Conservation (phyloP, 352 stramenopile genomes). For the Saprolegnia diclina region DNA sequence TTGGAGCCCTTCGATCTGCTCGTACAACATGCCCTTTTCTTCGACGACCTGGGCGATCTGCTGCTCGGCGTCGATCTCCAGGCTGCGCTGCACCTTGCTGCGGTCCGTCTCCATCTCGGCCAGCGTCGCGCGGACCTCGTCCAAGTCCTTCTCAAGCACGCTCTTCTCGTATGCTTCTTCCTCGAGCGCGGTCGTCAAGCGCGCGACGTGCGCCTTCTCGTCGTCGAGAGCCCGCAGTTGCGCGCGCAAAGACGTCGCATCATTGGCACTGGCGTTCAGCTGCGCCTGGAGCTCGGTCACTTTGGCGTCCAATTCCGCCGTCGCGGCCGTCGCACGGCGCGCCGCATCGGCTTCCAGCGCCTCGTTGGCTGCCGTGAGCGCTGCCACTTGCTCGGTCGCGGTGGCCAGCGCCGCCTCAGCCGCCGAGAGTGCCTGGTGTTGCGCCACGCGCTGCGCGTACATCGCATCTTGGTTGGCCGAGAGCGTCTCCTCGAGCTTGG, state of each 20-base stretch:
- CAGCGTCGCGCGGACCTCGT: not conserved
- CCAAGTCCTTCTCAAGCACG: too few species aligned
- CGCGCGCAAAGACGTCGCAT: too few species aligned
- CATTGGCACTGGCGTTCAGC: too few species aligned
- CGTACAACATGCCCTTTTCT: conserved; percentile 20
- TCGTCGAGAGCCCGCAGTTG: not conserved
- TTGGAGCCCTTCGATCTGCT: conserved; percentile 14
- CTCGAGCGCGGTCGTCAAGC: not conserved
- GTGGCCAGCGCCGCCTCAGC: not conserved
- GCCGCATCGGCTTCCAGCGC: not conserved
- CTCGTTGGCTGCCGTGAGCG: not conserved
- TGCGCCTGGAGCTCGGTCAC: too few species aligned
- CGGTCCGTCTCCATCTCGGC: not conserved
- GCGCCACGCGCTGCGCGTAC: too few species aligned
- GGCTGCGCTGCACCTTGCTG: not conserved
- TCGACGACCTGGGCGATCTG: not conserved
- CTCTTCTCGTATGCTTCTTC: too few species aligned
- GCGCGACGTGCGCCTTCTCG: not conserved
- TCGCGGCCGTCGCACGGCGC: too few species aligned
- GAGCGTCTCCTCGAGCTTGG: too few species aligned
- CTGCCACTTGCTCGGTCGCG: not conserved
- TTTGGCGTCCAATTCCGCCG: too few species aligned
- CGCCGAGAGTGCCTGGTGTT: too few species aligned
- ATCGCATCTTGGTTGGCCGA: too few species aligned
- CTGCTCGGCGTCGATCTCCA: not conserved